Base-by-base conservation (phyloP, 495 filamentous ascomycete species). In the Lasiosphaeria miniovina region DNA sequence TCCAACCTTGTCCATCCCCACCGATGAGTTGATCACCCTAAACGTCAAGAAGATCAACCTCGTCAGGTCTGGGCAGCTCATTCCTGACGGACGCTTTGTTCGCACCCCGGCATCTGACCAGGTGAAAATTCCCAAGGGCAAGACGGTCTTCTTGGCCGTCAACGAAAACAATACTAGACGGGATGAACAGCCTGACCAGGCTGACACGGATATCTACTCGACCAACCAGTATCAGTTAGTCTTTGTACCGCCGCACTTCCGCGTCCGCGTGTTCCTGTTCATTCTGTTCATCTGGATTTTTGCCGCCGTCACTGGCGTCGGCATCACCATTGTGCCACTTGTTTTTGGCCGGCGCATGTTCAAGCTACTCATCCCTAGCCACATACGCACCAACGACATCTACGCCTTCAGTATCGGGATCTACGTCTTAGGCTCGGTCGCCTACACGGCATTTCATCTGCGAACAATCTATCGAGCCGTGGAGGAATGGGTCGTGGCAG, bases 331-430 rank as follows among this genome's bases (percentile, higher is more conserved):
- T 69, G 74, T 88, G 0, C 95, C 94, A 3, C 79, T 99, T 10
- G 75, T 94, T 9, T 84, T 96, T 68, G 94, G 94, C 14, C 88
- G 94, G 14, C 77, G 74, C 56, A 77, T 97, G 55, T 87, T 96
- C 67, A 80, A 84, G 33, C 71, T 77, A 7, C 75, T 89, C 15
- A 83, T 94, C 50, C 88, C 89, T 14, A 68, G 74, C 15, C 77
- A 87, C 48, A 78, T 88, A 41, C 84, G 86, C 17, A 86, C 91
- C 68, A 98, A 97, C 71, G 94, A 99, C 70, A 87, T 99, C 40
- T 98, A 99, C 70, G 93, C 95, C 10, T 96, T 96, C 71, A 94
- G 90, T 51, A 84, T 91, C 41, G 94, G 94, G 17, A 80, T 93
- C 57, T 93, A 91, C 67, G 76, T 90, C 15, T 80, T 94, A 33